Base-by-base conservation (phyloP, 169 alveolate species). In the Plasmodium knowlesi region DNA sequence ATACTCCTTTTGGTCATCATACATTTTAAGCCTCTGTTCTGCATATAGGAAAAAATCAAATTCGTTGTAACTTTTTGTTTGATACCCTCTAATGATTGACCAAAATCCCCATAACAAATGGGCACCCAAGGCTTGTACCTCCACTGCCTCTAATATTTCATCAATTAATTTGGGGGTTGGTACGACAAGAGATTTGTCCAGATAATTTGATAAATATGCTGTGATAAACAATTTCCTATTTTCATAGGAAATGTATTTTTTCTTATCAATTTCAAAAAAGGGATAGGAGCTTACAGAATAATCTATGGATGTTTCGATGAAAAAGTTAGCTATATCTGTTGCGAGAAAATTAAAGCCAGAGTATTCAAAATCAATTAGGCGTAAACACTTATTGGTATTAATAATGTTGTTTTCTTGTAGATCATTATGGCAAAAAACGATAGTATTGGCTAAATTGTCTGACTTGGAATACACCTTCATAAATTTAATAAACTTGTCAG, bases 361-460 rank as follows among this genome's bases (percentile, higher is more conserved):
- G 82, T 96, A 96, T 39, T 96, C 98, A 67, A 93, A 96, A 81
- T 96, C 98, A 37, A 96, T 96, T 88, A 96, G 74, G 39, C 97
- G 93, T 67, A 96, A 88, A 61, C 97, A 94, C 25, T 85, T 78
- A 67, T 83, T 92, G 25, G 93, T 84, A 43, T 73, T 85, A n/a
- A 96, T 95, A 50, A 96, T 83, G 82, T 96, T 96, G 82, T 96
- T 96, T 84, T 95, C 96, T 83, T 96, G 98, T 81, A 96, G 80
- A 76, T 96, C 98, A 70, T 96, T 96, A 81, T 96, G 98, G 67
- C 98, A 96, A 71, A 96, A 96, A 61, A 95, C 96, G 16, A 96
- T 50, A 16, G 91, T 41, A 92, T 89, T 95, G 2, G 97, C 96
- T 39, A 94, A 94, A 37, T 84, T 92, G 32, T 92, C 92, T 41